Evolutionary conservation across 805 yeast species (phyloP), one percentile per base, ranked within the genome.

Genomic region (Candida loeiensis): DNA sequence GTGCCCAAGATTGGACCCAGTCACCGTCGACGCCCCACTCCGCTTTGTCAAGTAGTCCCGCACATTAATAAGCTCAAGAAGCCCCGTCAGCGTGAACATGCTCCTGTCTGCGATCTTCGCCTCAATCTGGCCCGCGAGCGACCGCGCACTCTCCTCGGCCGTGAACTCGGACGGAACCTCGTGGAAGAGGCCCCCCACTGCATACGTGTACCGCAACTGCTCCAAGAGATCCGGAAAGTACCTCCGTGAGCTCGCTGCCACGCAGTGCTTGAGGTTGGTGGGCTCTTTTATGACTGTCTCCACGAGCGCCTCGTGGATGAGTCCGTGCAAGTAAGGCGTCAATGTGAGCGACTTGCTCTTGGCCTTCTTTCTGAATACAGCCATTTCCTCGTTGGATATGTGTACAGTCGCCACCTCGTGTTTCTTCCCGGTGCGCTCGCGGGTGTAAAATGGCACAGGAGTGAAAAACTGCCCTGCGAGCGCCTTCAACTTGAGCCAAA

Each of bases 1-100:
- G 13, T 16, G 11, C 3, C 40, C 40, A 31, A 37, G 20, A 18
- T 30, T 37, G 24, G 40, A 37, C 3, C 35, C 34, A 11, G 40
- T 29, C 14, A 37, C 19, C 5, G 40, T 22, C 3, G 34, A 13
- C 3, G 22, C 16, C 3, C 24, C 28, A 3, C 17, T 22, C n/a
- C 31, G 13, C 17, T 14, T 16, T 18, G 16, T 14, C 11, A 37
- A 22, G 11, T 14, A 30, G 5, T 37, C 25, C 35, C 34, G 24
- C 8, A 29, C 19, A 20, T 37, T 37, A 11, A 30, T 20, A 19
- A 28, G 16, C 9, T 15, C 16, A n/a, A 30, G 28, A 4, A 37
- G 16, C 6, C 40, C 35, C 35, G 22, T 20, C 13, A 14, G 12
- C 13, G 22, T 3, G 35, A 37, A 37, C 11, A 32, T 18, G 11